Conservation (phyloP, 164 flowering plant genomes). For the Nelumbo lutea region DNA sequence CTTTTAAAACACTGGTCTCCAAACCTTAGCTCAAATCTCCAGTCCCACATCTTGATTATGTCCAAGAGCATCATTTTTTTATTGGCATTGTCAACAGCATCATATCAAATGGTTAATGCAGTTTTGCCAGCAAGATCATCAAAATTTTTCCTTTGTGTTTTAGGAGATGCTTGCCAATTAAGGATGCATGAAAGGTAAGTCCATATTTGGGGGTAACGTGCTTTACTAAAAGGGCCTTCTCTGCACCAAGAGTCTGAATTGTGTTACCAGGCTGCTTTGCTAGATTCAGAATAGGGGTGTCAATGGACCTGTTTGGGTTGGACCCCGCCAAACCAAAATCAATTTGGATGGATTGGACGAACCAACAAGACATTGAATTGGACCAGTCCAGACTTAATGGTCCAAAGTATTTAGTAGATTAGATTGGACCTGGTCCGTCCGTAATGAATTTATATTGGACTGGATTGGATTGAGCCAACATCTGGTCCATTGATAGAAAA, state of each 20-base stretch:
- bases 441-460: too few relatives aligned
- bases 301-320: too few relatives aligned
- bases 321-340: too few relatives aligned
- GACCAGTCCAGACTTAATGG: too few relatives aligned
- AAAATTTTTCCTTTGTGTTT: constrained; percentile 60
- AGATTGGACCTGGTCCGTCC: too few relatives aligned
- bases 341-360: too few relatives aligned
- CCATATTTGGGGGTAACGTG: constrained; percentile 77
- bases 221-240: constrained; percentile 57
- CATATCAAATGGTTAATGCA: constrained; percentile 58
- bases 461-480: too few relatives aligned
- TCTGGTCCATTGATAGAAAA: too few relatives aligned
- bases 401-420: too few relatives aligned
- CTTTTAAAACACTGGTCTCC: too few relatives aligned
- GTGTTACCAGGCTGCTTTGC: constrained; percentile 33
- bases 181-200: constrained; percentile 65
- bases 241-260: constrained; percentile 33
- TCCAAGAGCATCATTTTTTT: too few relatives aligned
- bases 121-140: constrained; percentile 65
- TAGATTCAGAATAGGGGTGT: constrained; percentile 12
- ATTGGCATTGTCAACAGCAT: constrained; percentile 59
- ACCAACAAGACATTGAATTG: too few relatives aligned
- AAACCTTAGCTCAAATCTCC: constrained; percentile 57
- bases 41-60: constrained; percentile 39
- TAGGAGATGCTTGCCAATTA: constrained; percentile 71